Evolutionary conservation across 768 basidiomycete genomes (phyloP).

Genomic region (Pleurotus djamor): DNA sequence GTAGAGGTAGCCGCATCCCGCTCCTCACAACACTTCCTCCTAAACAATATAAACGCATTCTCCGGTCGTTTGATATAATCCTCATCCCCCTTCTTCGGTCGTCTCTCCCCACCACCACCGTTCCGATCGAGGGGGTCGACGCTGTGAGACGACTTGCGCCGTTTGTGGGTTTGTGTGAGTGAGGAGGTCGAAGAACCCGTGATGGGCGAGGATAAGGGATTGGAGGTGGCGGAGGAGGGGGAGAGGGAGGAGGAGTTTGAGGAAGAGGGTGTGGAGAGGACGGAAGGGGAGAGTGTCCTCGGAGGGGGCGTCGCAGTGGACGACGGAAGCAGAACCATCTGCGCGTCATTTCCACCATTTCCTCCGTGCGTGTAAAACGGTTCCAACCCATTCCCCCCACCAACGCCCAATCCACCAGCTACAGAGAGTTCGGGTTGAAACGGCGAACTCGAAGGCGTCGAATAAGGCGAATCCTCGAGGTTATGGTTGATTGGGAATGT

Average conservation of each 20-base stretch:
- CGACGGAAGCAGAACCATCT: conserved; percentile 23
- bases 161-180: conserved; percentile 34
- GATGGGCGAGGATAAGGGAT: conserved; percentile 21
- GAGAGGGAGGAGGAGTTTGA: conserved; percentile 15
- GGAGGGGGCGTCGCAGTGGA: conserved; percentile 18
- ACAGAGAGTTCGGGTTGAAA: conserved; percentile 65
- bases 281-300: conserved; percentile 42
- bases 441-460: conserved; percentile 58
- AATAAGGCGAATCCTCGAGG: conserved; percentile 67
- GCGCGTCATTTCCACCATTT: no score
- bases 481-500: conserved; percentile 61
- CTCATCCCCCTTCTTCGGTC: conserved; percentile 72
- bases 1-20: conserved; percentile 43
- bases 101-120: background rate
- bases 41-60: conserved; percentile 85
- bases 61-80: conserved; percentile 84
- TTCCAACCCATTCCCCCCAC: no score
- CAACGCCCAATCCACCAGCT: no score
- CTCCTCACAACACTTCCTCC: conserved; percentile 75
- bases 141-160: conserved; percentile 49
- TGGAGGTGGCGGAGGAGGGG: conserved; percentile 16
- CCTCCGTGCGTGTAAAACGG: no score
- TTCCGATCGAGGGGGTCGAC: conserved; percentile 45
- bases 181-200: conserved; percentile 26
- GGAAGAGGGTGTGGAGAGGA: conserved; percentile 31